Percentiles rank a stretch among this genome's conserved stretches.
These are phyloP conservation scores for Leishmania arabica DNA, from an alignment of 208 protist genomes.

Conservation along the genomic window DNA sequence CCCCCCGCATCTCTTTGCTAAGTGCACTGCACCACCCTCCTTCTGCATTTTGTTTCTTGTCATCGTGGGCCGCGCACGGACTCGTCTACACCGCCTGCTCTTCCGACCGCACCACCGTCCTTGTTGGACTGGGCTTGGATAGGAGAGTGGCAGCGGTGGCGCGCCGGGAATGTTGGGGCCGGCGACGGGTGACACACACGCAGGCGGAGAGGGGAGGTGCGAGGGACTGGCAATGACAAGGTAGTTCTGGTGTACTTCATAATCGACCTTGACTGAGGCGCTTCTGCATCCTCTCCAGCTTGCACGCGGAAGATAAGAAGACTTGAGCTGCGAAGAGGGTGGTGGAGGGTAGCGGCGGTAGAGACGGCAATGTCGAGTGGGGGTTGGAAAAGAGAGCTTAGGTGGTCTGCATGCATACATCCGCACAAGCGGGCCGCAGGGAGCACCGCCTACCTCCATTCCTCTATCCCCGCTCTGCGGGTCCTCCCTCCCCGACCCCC, in stretches of 20 bases:
- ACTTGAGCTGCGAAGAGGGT: not conserved
- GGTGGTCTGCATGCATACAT: not conserved
- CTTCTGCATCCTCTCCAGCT: slow-evolving; percentile 23
- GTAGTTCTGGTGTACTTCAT: slow-evolving; percentile 26
- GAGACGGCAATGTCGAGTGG: not conserved
- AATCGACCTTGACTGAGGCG: slow-evolving; percentile 17
- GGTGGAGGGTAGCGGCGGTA: not conserved
- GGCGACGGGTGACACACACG: not conserved
- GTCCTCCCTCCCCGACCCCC: not conserved
- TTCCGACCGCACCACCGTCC: not conserved
- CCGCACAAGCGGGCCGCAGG: not conserved
- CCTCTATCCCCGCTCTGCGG: not conserved
- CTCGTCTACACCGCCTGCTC: not conserved
- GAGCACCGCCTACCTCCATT: not conserved
- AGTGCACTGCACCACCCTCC: not conserved
- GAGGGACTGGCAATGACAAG: slow-evolving; percentile 29
- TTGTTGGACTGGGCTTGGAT: not conserved
- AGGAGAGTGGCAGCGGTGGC: not conserved
- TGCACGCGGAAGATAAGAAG: not conserved
- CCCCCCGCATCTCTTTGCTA: slow-evolving; percentile 27
- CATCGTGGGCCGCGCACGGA: not conserved
- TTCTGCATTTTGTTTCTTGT: not conserved
- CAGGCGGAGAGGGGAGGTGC: not conserved
- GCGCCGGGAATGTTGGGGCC: not conserved
- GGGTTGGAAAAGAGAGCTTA: not conserved